Evolutionary conservation across 345 rosid genomes (phyloP), one percentile per base, ranked within the genome.

Genomic region (Bruguiera parviflora): DNA sequence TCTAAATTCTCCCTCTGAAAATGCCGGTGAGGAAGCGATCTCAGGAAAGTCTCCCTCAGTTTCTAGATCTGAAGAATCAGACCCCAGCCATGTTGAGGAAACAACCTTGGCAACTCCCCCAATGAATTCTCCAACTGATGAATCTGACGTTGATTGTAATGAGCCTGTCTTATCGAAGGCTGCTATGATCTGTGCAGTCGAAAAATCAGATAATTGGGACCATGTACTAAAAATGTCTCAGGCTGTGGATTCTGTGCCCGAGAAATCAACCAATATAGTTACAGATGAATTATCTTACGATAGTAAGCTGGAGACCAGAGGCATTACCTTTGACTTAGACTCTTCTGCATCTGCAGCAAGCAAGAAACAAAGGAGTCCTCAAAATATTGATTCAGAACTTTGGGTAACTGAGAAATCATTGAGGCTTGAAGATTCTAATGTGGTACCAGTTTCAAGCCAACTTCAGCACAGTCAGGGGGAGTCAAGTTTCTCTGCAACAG

Each of bases 401-500:
- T 71, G 16, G 8, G 79, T 65, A 52, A 49, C 71, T 64, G 69
- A 49, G 61, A 74, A 25, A 53, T 52, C 37, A 15, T 65, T 69
- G 55, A 70, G 56, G 69, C 61, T 32, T 5, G 82, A 76, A 19
- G 81, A 73, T 56, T 22, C 72, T 5, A 21, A 66, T 15, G 68
- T 77, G 18, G 77, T 72, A 43, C 61, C 78, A 28, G 59, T 69
- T 32, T 71, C 84, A 35, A 77, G 77, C 56, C 78, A 22, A 19
- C 70, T 74, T 67, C 82, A 82, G 0, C 55, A 53, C 1, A 16
- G 76, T 59, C 66, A 60, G 31, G 91, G 95, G 24, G 98, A 91
- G 76, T 67, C 93, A 5, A 89, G 96, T 80, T 94, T 89, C 84
- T 88, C 96, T 1, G 81, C 82, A n/a, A 67, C 87, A 52, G 92